Percentiles rank a stretch among this genome's conserved stretches.
Conservation (phyloP, 2,329 filamentous ascomycete genomes). For the Clonostachys chloroleuca region DNA sequence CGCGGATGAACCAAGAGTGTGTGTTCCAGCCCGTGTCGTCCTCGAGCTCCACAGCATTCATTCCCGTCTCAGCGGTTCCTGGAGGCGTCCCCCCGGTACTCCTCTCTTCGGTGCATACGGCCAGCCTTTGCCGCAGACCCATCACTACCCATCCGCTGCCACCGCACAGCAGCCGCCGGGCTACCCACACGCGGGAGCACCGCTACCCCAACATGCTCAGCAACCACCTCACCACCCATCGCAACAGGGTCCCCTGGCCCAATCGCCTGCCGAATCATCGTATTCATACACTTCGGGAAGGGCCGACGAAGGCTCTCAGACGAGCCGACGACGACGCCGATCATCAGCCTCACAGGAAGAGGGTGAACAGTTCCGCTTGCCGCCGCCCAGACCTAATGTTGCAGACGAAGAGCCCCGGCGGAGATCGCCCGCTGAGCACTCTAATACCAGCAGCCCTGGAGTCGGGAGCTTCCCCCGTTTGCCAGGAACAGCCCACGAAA, state of each 20-base stretch:
- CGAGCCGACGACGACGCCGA: slow-evolving; percentile 25
- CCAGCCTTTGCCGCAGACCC: slow-evolving; percentile 37
- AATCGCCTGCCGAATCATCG: slow-evolving; percentile 36
- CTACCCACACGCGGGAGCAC: not conserved
- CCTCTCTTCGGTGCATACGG: slow-evolving; percentile 54
- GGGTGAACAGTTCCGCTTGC: slow-evolving; percentile 36
- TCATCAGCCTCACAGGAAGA: slow-evolving; percentile 25
- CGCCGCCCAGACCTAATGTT: slow-evolving; percentile 33
- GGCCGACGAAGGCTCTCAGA: slow-evolving; percentile 20
- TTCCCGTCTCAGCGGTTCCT: slow-evolving; percentile 53
- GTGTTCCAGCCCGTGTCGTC: slow-evolving; percentile 57
- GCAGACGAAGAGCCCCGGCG: slow-evolving; percentile 44
- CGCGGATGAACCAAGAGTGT: slow-evolving; percentile 58
- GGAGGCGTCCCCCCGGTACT: slow-evolving; percentile 54
- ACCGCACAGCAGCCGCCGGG: slow-evolving; percentile 6
- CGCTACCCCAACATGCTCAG: slow-evolving; percentile 8
- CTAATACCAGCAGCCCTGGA: slow-evolving; percentile 40
- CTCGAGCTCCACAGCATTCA: slow-evolving; percentile 51
- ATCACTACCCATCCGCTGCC: slow-evolving; percentile 9
- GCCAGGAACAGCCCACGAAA: slow-evolving; percentile 29
- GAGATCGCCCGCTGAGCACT: slow-evolving; percentile 45
- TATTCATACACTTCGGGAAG: slow-evolving; percentile 29
- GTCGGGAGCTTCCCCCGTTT: slow-evolving; percentile 30
- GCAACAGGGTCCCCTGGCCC: slow-evolving; percentile 8
- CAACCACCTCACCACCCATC: slow-evolving; percentile 4